Evolutionary conservation across 306 rosid genomes (phyloP).

Genomic region (Rosa rugosa): DNA sequence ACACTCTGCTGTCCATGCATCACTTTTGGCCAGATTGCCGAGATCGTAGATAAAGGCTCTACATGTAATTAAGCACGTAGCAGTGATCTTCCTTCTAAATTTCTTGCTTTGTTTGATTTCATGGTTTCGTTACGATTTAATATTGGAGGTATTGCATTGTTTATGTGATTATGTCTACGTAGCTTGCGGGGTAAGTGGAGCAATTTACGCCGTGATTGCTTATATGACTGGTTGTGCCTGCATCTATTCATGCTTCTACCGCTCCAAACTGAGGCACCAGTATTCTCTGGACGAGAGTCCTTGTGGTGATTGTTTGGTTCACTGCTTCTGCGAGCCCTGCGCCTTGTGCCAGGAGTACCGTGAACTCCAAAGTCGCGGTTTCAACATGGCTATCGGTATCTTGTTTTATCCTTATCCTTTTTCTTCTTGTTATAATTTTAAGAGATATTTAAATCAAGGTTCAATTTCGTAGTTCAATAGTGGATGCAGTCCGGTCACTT

Average conservation of each 20-base stretch:
- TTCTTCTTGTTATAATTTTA: no score
- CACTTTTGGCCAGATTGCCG: slow-evolving; percentile 66
- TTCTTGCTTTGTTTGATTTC: not conserved
- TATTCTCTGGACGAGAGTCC: slow-evolving; percentile 28
- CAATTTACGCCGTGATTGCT: slow-evolving; percentile 38
- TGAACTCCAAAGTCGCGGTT: slow-evolving; percentile 61
- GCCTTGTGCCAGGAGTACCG: slow-evolving; percentile 79
- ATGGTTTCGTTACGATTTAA: not conserved
- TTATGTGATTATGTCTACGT: not conserved
- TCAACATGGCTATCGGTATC: slow-evolving; percentile 58
- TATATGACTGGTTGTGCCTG: slow-evolving; percentile 44
- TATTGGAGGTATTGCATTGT: no score
- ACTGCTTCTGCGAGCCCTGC: slow-evolving; percentile 55
- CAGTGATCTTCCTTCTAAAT: not conserved
- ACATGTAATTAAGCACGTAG: slow-evolving; percentile 47
- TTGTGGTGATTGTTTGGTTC: slow-evolving; percentile 57
- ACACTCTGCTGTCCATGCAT: slow-evolving; percentile 73
- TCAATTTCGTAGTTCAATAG: no score
- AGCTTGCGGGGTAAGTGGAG: slow-evolving; percentile 68
- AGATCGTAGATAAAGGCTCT: slow-evolving; percentile 69
- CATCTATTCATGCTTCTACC: slow-evolving; percentile 58
- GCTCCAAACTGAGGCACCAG: slow-evolving; percentile 60
- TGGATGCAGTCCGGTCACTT: no score
- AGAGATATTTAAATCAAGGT: no score
- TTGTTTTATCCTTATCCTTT: not conserved